Conservation (phyloP, 768 basidiomycete genomes). For the Mrakia blollopis region DNA sequence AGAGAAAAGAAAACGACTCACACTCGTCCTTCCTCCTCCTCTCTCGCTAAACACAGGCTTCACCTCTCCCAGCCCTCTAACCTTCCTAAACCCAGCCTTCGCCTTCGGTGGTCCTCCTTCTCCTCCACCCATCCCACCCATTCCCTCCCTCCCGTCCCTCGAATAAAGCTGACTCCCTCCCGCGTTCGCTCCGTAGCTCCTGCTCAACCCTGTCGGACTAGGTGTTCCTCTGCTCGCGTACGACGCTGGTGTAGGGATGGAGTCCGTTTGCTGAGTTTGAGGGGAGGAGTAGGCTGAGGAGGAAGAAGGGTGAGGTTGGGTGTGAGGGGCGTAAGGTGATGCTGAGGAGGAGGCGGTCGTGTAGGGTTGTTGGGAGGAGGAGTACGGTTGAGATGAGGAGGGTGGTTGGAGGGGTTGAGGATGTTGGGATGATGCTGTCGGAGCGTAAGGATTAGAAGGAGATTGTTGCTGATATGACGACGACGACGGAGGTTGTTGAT, state of each 20-base stretch:
- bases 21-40: background rate
- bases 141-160: background rate
- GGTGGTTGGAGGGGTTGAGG: conserved; percentile 9
- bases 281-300: background rate
- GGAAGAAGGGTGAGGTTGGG: background rate
- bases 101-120: conserved; percentile 2
- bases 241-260: background rate
- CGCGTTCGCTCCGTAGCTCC: background rate
- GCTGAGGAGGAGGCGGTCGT: no score
- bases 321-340: background rate
- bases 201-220: background rate
- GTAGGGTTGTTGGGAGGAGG: conserved; percentile 1
- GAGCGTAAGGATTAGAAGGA: background rate
- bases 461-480: background rate
- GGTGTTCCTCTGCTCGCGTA: background rate
- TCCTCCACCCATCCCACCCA: background rate
- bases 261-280: background rate
- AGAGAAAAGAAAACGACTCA: conserved; percentile 4
- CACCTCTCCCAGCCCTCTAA: background rate
- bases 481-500: background rate
- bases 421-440: conserved; percentile 5
- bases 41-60: background rate
- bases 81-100: conserved; percentile 23
- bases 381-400: no score
- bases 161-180: conserved; percentile 1